Conservation (phyloP, 192 early-diverging fungal species). For the Rhizoclosmatium globosum region DNA sequence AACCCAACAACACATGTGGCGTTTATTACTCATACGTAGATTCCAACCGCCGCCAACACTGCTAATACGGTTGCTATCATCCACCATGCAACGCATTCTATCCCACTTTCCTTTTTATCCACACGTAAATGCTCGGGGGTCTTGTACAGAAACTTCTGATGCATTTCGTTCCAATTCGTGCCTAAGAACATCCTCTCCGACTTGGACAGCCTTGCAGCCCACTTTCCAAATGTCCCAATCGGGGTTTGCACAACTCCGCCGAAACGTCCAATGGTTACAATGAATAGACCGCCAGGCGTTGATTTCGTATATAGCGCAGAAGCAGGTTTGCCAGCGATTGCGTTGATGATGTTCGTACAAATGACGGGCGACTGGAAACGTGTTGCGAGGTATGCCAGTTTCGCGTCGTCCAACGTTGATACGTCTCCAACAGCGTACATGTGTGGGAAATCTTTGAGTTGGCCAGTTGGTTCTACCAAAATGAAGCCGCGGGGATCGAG, state of each 20-base stretch:
- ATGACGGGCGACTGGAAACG: slow-evolving; percentile 29
- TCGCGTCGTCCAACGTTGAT: slow-evolving; percentile 53
- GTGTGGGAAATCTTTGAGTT: slow-evolving; percentile 67
- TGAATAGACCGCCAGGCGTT: neutral
- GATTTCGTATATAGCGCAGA: slow-evolving; percentile 24
- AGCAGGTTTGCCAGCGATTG: slow-evolving; percentile 17
- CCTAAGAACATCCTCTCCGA: neutral
- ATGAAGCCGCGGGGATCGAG: slow-evolving; percentile 66
- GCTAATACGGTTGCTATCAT: too few relatives aligned
- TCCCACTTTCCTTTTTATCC: too few relatives aligned
- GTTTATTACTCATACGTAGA: too few relatives aligned
- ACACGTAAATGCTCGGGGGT: too few relatives aligned
- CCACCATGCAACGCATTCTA: too few relatives aligned
- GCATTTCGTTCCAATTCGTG: neutral
- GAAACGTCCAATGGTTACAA: slow-evolving; percentile 26
- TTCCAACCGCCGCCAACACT: too few relatives aligned
- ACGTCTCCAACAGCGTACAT: slow-evolving; percentile 84
- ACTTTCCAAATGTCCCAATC: neutral
- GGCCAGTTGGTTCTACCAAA: slow-evolving; percentile 70
- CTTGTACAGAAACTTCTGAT: too few relatives aligned
- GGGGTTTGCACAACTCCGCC: neutral
- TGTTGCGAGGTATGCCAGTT: slow-evolving; percentile 37
- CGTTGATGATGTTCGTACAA: slow-evolving; percentile 36
- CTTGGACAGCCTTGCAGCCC: neutral
- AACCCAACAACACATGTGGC: too few relatives aligned